Base-by-base conservation (phyloP, 768 basidiomycete genomes). In the Boletus rex-veris region DNA sequence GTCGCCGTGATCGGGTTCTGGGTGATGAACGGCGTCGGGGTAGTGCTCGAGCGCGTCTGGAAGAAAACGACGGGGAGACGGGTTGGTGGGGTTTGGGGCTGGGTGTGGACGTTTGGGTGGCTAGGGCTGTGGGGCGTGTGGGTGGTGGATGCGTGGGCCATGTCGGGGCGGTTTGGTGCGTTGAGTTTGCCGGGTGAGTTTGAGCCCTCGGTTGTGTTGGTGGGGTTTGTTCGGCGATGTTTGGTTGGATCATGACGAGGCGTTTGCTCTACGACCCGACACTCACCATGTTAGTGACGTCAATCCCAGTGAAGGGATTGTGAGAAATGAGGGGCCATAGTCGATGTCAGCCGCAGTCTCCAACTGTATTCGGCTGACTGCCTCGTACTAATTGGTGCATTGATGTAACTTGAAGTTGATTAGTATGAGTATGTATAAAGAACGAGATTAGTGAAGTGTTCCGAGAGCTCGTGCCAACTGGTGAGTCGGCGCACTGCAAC, bases 61-160 rank as follows among this genome's bases (percentile, higher is more conserved):
- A 75, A 69, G 58, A 58, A 54, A 3, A 31, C 66, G 3, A 79
- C 75, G 0, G 79, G 81, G 10, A 60, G 61, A 44, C 69, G 67
- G 44, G 78, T 83, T 7, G 66, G 71, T 12, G 86, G 84, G 2
- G 55, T 68, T 28, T 28, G 51, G 3, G 85, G 85, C 1, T 67
- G 75, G 67, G 33, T 78, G 15, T 88, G 85, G 86, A 74, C 76
- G 7, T 63, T 72, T 48, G 38, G 62, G 0, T 86, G 82, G 82
- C 47, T 81, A 3, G 33, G 79, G 10, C 66, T 71, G 1, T 83
- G 79, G 75, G 81, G 74, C 0, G 68, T 76, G 48, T 58, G 78
- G 16, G 48, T 85, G 45, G 70, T 80, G 24, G 77, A 85, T 39
- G 80, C 53, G 39, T 64, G 59, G 58, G 58, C 57, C 43, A 64